Evolutionary conservation across 2,329 filamentous ascomycete species (phyloP).

Genomic region (Nakataea oryzae): DNA sequence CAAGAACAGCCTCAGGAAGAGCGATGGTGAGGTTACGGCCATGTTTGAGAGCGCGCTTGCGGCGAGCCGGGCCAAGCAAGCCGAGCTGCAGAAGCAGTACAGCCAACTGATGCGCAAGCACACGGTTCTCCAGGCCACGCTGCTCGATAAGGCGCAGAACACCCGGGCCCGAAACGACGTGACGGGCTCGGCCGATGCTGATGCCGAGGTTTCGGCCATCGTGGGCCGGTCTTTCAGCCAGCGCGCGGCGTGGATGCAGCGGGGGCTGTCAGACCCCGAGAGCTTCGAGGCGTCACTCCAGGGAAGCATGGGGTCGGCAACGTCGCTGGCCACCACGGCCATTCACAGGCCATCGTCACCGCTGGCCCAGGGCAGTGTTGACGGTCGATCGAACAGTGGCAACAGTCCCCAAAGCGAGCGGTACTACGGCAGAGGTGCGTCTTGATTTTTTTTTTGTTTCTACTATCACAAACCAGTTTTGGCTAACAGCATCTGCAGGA

Average conservation of each 20-base stretch:
- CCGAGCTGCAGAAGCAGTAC: constrained; percentile 42
- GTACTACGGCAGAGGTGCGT: constrained; percentile 38
- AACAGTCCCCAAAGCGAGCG: constrained; percentile 25
- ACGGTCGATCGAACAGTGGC: constrained; percentile 14
- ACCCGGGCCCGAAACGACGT: background rate
- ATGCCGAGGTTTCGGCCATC: constrained; percentile 24
- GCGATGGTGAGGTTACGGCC: constrained; percentile 20
- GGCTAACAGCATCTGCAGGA: constrained; percentile 28
- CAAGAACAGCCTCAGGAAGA: constrained; percentile 8
- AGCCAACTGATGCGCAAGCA: constrained; percentile 39
- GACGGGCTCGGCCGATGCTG: constrained; percentile 9
- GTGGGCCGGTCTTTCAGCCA: constrained; percentile 23
- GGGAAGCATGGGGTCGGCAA: constrained; percentile 13
- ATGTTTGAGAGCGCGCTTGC: constrained; percentile 34
- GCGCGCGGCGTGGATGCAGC: constrained; percentile 23
- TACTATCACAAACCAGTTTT: background rate
- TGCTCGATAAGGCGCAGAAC: background rate
- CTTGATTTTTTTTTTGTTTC: background rate
- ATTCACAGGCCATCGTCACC: constrained; percentile 26
- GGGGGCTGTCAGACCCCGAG: constrained; percentile 34
- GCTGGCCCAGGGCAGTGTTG: constrained; percentile 11
- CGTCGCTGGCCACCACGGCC: constrained; percentile 12
- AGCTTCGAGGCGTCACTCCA: constrained; percentile 27
- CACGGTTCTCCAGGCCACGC: constrained; percentile 32
- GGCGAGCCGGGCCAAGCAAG: constrained; percentile 41